phyloP scores from a whole-genome alignment of 257 asterid species.

The Nemophila menziesii region DNA sequence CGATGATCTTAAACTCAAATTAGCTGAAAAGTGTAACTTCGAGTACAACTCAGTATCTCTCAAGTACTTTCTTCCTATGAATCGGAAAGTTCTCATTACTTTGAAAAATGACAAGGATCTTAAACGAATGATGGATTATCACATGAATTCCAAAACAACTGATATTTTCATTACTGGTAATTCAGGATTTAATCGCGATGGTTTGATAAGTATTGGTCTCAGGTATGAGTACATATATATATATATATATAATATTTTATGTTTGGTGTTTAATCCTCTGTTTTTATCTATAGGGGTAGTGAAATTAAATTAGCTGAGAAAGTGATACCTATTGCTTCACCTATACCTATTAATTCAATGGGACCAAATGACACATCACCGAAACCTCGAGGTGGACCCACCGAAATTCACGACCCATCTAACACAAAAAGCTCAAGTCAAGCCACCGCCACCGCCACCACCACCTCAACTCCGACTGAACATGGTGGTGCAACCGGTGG shows the following conservation, averaged over 20 bases:
- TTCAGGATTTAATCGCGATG: slow-evolving; percentile 56
- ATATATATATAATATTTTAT: slow-evolving; percentile 6
- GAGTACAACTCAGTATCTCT: slow-evolving; percentile 50
- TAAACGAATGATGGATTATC: slow-evolving; percentile 74
- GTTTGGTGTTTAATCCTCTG: not conserved
- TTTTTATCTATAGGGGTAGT: slow-evolving; percentile 36
- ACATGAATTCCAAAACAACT: slow-evolving; percentile 72
- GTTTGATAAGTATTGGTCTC: slow-evolving; percentile 23
- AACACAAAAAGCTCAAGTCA: slow-evolving; percentile 39
- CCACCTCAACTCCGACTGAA: slow-evolving; percentile 31
- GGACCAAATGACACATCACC: slow-evolving; percentile 17
- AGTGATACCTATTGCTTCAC: slow-evolving; percentile 31
- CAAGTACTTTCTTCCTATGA: slow-evolving; percentile 89
- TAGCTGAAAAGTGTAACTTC: slow-evolving; percentile 71
- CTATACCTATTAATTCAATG: slow-evolving; percentile 23
- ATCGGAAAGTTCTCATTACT: slow-evolving; percentile 66
- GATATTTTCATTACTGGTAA: slow-evolving; percentile 63
- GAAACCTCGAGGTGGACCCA: slow-evolving; percentile 9
- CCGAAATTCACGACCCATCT: slow-evolving; percentile 20
- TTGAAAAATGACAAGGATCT: slow-evolving; percentile 68
- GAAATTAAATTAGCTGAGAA: slow-evolving; percentile 54
- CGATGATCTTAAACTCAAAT: slow-evolving; percentile 58
- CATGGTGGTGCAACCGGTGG: slow-evolving; percentile 28
- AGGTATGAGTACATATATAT: slow-evolving; percentile 32
- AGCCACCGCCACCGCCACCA: slow-evolving; percentile 24